Evolutionary conservation across 768 basidiomycete species (phyloP), one percentile per base, ranked within the genome.

Genomic region (Psilocybe cyanescens): DNA sequence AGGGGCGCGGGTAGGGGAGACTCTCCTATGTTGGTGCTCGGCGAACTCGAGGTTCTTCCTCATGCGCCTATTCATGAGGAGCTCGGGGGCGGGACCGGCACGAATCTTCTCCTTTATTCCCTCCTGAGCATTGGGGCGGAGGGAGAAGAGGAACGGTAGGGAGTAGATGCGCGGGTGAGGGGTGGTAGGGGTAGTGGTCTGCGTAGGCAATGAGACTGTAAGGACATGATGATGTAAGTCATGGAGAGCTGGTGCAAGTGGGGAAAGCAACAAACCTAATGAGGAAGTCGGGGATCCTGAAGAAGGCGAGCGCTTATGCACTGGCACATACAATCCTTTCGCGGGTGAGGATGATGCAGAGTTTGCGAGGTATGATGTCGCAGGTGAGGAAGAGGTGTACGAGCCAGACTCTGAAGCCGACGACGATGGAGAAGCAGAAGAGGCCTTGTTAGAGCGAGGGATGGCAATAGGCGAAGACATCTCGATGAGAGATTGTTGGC

Each of bases 1-100:
- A 30, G 30, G 33, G 56, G 57, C 8, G 39, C 61, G 12, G 57
- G 55, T 28, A 58, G 65, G 11, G 39, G 59, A 35, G 41, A 46
- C 60, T 17, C 30, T 24, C 37, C 33, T 9, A 12, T 37, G 58
- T 19, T 65, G 60, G 37, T 64, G 57, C 30, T 64, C 61, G n/a
- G 57, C 61, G 54, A 68, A 74, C 60, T 73, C 67, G 39, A 71
- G 51, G 24, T 63, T 68, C 69, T 75, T 75, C 53, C 70, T 68
- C 67, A 73, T 72, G 51, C 71, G 72, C 44, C 72, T 65, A 53
- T 70, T 74, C 71, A 76, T 74, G 28, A 74, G 67, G 12, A 74
- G 65, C 55, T 76, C 72, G 66, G 24, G 24, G 0, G 24, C 68
- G 1, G 64, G 51, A 3, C 51, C 44, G 9, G 55, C 59, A 16